Percentiles rank a stretch among this genome's conserved stretches.
Evolutionary conservation across 106 monocot genomes (phyloP).

Genomic region (Phalaenopsis aphrodite): DNA sequence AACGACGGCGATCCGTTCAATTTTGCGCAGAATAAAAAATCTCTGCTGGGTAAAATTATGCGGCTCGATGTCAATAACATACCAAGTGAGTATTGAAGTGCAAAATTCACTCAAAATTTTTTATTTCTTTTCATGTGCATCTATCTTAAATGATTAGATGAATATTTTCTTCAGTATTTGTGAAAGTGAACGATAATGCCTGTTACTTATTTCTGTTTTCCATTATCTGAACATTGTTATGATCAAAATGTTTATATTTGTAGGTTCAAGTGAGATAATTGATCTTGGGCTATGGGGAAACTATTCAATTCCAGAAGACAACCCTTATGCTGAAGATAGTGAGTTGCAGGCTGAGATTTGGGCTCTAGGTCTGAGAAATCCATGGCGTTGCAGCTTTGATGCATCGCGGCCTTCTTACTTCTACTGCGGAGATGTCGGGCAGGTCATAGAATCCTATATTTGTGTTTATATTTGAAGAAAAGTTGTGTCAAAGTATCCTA

Average conservation of each 20-base stretch:
- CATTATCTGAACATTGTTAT: not conserved
- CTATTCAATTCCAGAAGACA: conserved; percentile 86
- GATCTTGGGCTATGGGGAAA: conserved; percentile 82
- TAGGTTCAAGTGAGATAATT: conserved; percentile 52
- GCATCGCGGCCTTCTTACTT: conserved; percentile 68
- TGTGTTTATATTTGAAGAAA: not conserved
- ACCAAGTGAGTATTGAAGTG: conserved; percentile 41
- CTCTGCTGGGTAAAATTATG: conserved; percentile 85
- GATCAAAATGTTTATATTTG: not conserved
- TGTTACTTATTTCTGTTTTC: not conserved
- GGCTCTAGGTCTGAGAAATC: conserved; percentile 90
- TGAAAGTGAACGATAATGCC: not conserved
- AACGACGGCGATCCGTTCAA: conserved; percentile 60
- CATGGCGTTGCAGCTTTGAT: conserved; percentile 99
- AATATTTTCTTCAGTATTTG: not conserved
- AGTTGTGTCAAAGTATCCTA: no score
- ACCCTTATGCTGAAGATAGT: conserved; percentile 52
- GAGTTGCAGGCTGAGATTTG: conserved; percentile 65
- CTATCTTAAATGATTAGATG: not conserved
- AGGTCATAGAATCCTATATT: conserved; percentile 31
- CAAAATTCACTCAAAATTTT: not conserved
- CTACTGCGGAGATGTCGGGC: conserved; percentile 77
- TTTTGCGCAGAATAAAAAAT: conserved; percentile 85
- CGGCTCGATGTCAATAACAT: conserved; percentile 66
- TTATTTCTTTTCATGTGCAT: not conserved